Evolutionary conservation across 1,284 basidiomycete genomes (phyloP).

Genomic region (Pseudozyma tsukubaensis): DNA sequence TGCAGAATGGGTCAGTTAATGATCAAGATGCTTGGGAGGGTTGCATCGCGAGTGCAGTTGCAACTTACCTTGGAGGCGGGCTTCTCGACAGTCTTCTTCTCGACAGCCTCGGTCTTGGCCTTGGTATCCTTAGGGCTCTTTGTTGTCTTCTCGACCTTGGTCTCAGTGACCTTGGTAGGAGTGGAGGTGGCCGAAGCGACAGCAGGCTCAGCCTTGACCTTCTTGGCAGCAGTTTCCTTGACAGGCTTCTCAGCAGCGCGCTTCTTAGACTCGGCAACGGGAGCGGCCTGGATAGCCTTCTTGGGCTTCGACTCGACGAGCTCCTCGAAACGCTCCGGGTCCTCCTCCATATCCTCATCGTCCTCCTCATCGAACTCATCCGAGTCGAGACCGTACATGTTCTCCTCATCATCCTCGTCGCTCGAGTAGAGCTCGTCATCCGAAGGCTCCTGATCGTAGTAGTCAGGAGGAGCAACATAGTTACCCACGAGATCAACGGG

Average conservation of each 20-base stretch:
- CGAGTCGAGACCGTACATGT: constrained; percentile 67
- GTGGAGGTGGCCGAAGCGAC: constrained; percentile 57
- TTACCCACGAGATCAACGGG: constrained; percentile 88
- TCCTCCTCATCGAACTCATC: constrained; percentile 56
- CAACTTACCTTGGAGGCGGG: constrained; percentile 18
- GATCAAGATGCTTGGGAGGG: not conserved
- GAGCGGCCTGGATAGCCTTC: constrained; percentile 42
- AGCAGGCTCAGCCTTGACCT: constrained; percentile 73
- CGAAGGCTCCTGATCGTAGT: constrained; percentile 71
- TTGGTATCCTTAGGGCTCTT: constrained; percentile 50
- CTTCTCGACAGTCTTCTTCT: constrained; percentile 53
- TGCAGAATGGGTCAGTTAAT: not conserved
- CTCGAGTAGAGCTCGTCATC: constrained; percentile 51
- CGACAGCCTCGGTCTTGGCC: constrained; percentile 46
- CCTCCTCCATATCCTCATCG: constrained; percentile 55
- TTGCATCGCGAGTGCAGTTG: not conserved
- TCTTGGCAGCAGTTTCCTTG: constrained; percentile 72
- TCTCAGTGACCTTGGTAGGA: constrained; percentile 70
- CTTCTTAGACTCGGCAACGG: constrained; percentile 72
- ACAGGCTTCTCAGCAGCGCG: constrained; percentile 73
- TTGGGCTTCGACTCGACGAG: constrained; percentile 39
- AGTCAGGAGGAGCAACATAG: constrained; percentile 76
- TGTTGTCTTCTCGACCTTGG: constrained; percentile 63
- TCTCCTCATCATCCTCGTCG: constrained; percentile 72
- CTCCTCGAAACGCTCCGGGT: constrained; percentile 53